Conservation (phyloP, 331 rosid genomes). For the Telfairia occidentalis region DNA sequence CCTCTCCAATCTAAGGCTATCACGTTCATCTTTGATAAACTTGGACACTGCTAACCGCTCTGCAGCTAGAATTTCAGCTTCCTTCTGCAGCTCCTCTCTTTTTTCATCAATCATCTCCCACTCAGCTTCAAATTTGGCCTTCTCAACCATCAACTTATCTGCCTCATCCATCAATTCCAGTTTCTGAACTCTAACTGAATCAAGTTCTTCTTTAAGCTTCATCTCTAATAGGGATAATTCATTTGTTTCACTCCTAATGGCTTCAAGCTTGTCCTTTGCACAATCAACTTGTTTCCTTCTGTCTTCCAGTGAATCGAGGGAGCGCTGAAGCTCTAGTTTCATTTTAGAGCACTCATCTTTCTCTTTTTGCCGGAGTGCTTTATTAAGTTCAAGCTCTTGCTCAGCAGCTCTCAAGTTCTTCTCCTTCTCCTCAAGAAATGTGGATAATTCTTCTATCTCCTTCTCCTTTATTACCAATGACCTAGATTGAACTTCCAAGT, state of each 20-base stretch:
- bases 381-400: constrained; percentile 54
- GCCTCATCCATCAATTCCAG: constrained; percentile 65
- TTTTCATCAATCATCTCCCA: constrained; percentile 94
- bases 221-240: constrained; percentile 65
- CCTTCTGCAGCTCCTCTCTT: constrained; percentile 55
- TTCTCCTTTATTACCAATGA: constrained; percentile 57
- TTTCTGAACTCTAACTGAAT: constrained; percentile 62
- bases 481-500: constrained; percentile 50
- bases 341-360: constrained; percentile 45
- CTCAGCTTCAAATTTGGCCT: constrained; percentile 82
- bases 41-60: constrained; percentile 56
- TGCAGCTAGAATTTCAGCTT: constrained; percentile 50
- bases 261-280: constrained; percentile 52
- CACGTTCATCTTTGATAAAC: constrained; percentile 65
- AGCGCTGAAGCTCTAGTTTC: constrained; percentile 48
- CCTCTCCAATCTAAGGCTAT: constrained; percentile 52
- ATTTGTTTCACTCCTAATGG: constrained; percentile 61
- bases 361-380: constrained; percentile 50
- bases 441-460: constrained; percentile 49
- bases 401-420: constrained; percentile 32
- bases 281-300: constrained; percentile 43
- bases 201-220: constrained; percentile 86
- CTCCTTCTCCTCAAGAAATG: constrained; percentile 47
- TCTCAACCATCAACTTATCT: constrained; percentile 63
- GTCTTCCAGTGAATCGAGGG: constrained; percentile 49